Evolutionary conservation across 257 asterid genomes (phyloP).

Genomic region (Eustoma russellianum): DNA sequence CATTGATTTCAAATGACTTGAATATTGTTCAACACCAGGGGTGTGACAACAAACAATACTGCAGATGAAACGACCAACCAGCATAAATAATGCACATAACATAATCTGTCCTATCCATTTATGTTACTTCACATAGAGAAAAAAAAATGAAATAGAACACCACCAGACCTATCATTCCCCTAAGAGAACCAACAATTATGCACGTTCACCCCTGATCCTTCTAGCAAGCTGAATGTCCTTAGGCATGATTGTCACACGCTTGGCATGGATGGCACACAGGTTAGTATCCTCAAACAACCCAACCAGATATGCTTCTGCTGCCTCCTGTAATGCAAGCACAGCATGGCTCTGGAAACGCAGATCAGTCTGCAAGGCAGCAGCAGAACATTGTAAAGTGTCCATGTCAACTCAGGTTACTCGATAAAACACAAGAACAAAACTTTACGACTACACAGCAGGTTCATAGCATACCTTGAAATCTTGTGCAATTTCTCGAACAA

Average conservation of each 20-base stretch:
- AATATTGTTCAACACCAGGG: no score
- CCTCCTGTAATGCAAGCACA: constrained; percentile 63
- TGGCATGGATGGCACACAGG: constrained; percentile 69
- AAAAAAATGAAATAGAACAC: constrained; percentile 15
- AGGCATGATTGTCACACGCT: constrained; percentile 68
- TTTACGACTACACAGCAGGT: no score
- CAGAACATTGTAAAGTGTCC: neutral
- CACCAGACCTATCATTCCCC: constrained; percentile 15
- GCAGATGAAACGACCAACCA: no score
- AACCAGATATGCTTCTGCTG: constrained; percentile 75
- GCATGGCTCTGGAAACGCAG: constrained; percentile 79
- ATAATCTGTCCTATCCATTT: constrained; percentile 6
- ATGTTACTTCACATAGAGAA: constrained; percentile 12
- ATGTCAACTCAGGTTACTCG: no score
- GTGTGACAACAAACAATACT: no score
- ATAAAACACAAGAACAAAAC: neutral
- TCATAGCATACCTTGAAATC: constrained; percentile 43
- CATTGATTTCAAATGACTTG: no score
- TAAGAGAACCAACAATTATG: constrained; percentile 21
- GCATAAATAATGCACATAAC: no score
- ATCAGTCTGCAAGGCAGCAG: constrained; percentile 48
- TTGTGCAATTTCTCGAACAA: constrained; percentile 72
- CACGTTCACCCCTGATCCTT: constrained; percentile 76
- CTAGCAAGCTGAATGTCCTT: constrained; percentile 63
- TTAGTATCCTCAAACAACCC: constrained; percentile 68